phyloP scores from a whole-genome alignment of 163 green algal genomes.

The Scenedesmus sp. region DNA sequence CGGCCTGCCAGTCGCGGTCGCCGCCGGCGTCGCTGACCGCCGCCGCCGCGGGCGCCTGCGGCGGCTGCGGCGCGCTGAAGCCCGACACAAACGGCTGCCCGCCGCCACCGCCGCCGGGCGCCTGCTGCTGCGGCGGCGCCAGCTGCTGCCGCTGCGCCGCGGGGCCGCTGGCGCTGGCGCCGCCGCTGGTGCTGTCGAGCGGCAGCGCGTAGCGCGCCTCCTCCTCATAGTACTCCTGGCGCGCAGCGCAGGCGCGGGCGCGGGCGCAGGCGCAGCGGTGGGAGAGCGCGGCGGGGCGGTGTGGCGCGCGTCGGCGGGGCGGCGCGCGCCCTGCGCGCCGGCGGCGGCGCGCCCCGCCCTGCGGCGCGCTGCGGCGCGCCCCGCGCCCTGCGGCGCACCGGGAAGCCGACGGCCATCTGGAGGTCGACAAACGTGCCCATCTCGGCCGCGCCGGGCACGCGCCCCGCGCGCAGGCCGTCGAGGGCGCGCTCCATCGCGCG shows the following conservation, averaged over 20 bases:
- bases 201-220: neutral
- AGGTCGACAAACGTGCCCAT: slow-evolving; percentile 85
- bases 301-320: neutral
- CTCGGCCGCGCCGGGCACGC: slow-evolving; percentile 50
- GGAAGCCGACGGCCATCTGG: slow-evolving; percentile 86
- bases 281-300: neutral
- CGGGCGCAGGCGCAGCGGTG: neutral
- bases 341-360: neutral
- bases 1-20: too few species aligned
- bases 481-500: slow-evolving; percentile 83
- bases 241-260: neutral
- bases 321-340: too few species aligned
- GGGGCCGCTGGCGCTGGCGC: neutral
- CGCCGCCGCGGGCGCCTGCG: too few species aligned
- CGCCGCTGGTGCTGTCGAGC: neutral
- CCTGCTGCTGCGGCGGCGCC: too few species aligned
- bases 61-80: too few species aligned
- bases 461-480: slow-evolving; percentile 53
- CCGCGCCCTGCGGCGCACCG: slow-evolving; percentile 36
- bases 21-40: too few species aligned
- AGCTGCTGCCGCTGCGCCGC: neutral
- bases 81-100: too few species aligned
- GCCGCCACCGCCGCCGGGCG: too few species aligned
- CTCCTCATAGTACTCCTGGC: neutral
- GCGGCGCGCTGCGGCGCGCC: too few species aligned